Evolutionary conservation across 1,139 yeast genomes (phyloP).

Genomic region (Wickerhamomyces sp.): DNA sequence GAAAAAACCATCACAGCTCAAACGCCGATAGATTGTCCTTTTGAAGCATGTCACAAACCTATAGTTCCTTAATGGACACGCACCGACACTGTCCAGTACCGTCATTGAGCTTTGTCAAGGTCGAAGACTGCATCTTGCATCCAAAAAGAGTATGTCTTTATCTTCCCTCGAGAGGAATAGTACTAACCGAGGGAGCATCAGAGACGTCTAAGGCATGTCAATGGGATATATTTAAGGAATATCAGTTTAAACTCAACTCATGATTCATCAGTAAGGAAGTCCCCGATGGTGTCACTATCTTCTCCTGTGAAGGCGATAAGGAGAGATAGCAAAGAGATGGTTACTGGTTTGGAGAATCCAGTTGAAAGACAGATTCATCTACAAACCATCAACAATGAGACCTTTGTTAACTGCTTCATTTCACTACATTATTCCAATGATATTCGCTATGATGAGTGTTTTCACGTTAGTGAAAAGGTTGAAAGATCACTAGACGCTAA

Average conservation of each 20-base stretch:
- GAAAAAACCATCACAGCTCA: background rate
- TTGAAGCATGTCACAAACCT: background rate
- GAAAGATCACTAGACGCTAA: constrained; percentile 30
- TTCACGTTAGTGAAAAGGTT: constrained; percentile 37
- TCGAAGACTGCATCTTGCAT: constrained; percentile 8
- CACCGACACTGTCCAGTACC: background rate
- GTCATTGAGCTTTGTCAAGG: background rate
- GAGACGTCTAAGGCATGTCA: constrained; percentile 23
- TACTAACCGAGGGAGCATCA: constrained; percentile 3
- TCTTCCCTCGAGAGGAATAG: background rate
- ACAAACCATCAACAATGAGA: constrained; percentile 25
- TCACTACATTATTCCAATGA: constrained; percentile 28
- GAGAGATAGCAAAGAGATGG: constrained; percentile 14
- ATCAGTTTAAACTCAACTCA: constrained; percentile 4
- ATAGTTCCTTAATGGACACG: background rate
- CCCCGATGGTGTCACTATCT: constrained; percentile 5
- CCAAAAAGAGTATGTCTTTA: constrained; percentile 12
- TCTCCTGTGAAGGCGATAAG: constrained; percentile 6
- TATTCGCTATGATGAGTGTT: constrained; percentile 23
- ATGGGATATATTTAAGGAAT: constrained; percentile 18
- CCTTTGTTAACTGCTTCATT: constrained; percentile 32
- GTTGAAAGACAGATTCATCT: constrained; percentile 26
- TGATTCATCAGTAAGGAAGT: constrained; percentile 7
- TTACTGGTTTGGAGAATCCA: constrained; percentile 21
- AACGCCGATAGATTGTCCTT: background rate